phyloP scores from a whole-genome alignment of 2,329 filamentous ascomycete genomes.

The Phialophora chinensis region DNA sequence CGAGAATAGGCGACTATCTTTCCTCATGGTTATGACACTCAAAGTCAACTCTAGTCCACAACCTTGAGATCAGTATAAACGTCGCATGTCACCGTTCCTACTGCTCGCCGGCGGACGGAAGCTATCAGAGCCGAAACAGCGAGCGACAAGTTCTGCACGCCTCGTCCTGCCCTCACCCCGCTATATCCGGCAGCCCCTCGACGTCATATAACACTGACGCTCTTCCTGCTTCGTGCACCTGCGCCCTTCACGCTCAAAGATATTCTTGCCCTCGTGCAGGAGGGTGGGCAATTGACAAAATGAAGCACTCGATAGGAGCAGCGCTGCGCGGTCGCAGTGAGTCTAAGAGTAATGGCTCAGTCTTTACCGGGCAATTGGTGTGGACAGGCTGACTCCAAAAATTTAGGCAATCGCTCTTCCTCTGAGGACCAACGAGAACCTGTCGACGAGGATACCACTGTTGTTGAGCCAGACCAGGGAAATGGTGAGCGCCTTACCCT shows the following conservation, averaged over 20 bases:
- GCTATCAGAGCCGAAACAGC: neutral
- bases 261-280: constrained; percentile 18
- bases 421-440: constrained; percentile 57
- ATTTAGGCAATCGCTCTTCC: constrained; percentile 60
- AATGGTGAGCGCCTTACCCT: constrained; percentile 70
- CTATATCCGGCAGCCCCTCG: constrained; percentile 19
- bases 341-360: constrained; percentile 26
- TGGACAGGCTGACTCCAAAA: constrained; percentile 20
- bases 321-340: constrained; percentile 38
- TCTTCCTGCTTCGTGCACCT: constrained; percentile 8
- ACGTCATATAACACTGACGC: constrained; percentile 27
- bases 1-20: constrained; percentile 1
- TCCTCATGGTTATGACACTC: neutral
- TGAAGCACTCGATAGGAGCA: constrained; percentile 39
- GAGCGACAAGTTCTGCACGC: neutral
- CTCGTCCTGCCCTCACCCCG: constrained; percentile 8
- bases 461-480: constrained; percentile 90
- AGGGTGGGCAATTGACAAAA: constrained; percentile 22
- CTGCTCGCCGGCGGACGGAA: neutral
- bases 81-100: neutral
- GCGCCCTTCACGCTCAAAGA: constrained; percentile 2
- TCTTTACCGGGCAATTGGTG: neutral
- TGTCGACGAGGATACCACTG: constrained; percentile 70
- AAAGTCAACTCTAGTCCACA: neutral
- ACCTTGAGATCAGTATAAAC: neutral